These are phyloP conservation scores for Leccinum glutinopallens DNA, from an alignment of 1,284 basidiomycete species.

Conservation along the genomic window DNA sequence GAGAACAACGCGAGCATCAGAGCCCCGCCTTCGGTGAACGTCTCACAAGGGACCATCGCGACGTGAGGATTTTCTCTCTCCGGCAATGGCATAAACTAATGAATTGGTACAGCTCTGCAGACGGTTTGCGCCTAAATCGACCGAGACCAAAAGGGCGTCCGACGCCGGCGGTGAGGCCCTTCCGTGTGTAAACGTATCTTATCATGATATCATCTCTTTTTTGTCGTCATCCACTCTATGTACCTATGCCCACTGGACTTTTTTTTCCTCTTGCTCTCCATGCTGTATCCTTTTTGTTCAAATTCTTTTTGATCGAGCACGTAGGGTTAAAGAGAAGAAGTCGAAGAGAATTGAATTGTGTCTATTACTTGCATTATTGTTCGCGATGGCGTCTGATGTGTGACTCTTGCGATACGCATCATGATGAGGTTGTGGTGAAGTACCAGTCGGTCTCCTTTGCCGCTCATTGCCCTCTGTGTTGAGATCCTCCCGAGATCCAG, in stretches of 20 bases:
- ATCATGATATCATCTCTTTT: neutral
- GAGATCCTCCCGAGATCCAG: too few species aligned
- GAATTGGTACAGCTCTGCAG: constrained; percentile 48
- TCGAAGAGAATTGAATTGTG: constrained; percentile 10
- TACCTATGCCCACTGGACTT: constrained; percentile 25
- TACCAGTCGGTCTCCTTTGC: too few species aligned
- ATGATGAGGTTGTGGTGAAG: too few species aligned
- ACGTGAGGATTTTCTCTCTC: constrained; percentile 60
- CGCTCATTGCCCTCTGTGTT: too few species aligned
- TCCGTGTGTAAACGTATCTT: too few species aligned
- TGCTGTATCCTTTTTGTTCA: constrained; percentile 16
- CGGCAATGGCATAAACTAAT: too few species aligned
- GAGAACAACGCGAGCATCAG: constrained; percentile 44
- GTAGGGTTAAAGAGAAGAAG: constrained; percentile 3
- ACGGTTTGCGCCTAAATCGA: constrained; percentile 64
- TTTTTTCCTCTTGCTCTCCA: constrained; percentile 4
- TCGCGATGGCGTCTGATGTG: constrained; percentile 5
- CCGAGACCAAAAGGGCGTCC: constrained; percentile 45
- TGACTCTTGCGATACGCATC: too few species aligned
- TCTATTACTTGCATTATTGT: neutral
- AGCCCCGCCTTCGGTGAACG: constrained; percentile 22
- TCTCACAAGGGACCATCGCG: constrained; percentile 46
- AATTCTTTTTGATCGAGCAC: constrained; percentile 9
- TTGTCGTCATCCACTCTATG: constrained; percentile 18
- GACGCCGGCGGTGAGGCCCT: constrained; percentile 25